Base-by-base conservation (phyloP, 129 eudicot species). In the Flaveria trinervia region DNA sequence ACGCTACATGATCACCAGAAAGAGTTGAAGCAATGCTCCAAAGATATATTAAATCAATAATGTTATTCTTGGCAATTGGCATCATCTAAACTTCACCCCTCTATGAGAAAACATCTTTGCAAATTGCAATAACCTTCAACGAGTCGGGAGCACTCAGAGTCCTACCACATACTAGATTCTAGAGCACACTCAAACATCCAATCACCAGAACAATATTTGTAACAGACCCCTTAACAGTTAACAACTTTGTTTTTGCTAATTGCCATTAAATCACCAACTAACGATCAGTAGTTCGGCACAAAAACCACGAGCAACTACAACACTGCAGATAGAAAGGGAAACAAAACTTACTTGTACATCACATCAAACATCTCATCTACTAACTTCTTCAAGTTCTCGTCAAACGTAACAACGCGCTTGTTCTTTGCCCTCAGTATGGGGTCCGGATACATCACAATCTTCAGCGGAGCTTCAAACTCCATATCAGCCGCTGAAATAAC, bases 301-400 rank as follows among this genome's bases (percentile, higher is more conserved):
- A 18, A 14, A 51, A 65, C 43, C 17, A 76, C n/a, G 41, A 76
- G 11, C 43, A 51, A 22, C 5, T 45, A 46, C 44, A 56, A 26
- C 0, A n/a, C 70, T 74, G 62, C 68, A 48, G 5, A 81, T n/a
- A 67, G 1, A 33, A 20, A 46, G 59, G 45, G 5, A n/a, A 71
- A 5, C 36, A 68, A 36, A 49, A 79, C 90, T 88, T 61, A 95
- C 99, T 73, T 95, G 90, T 92, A 92, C 99, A 95, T 95, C 5
- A 95, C 84, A 25, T 91, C 89, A 54, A 95, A 92, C 97, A 95
- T 95, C 60, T 92, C 96, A 12, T 85, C 92, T 0, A 86, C 96
- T 56, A 95, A 80, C 59, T 80, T 88, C 84, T 95, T 91, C 95
- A 91, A 92, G 48, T 86, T 85, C 64, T 88, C 97, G 79, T 89